Conservation (phyloP, 371 early-diverging fungal species). For the Mortierella sp. region DNA sequence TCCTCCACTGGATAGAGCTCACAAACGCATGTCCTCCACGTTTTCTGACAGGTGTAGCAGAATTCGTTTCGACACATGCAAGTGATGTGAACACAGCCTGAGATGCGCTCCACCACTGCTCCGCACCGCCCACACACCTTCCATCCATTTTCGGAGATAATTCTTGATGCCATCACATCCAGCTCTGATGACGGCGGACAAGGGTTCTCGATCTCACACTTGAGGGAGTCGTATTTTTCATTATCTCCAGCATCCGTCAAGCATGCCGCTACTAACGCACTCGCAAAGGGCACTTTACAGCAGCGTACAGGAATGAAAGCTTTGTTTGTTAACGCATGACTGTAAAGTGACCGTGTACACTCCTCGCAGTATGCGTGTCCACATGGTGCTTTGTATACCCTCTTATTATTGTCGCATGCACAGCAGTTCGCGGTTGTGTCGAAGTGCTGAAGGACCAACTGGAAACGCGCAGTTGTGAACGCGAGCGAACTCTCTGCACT, state of each 20-base stretch:
- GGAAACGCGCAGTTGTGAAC: slow-evolving; percentile 7
- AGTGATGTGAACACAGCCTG: slow-evolving; percentile 39
- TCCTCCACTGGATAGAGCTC: slow-evolving; percentile 36
- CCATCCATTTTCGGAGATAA: slow-evolving; percentile 32
- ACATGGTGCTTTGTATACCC: slow-evolving; percentile 22
- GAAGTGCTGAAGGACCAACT: slow-evolving; percentile 1
- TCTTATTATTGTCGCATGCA: slow-evolving; percentile 6
- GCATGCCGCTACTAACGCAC: slow-evolving; percentile 14
- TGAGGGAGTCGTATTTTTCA: slow-evolving; percentile 18
- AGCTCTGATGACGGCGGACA: slow-evolving; percentile 16
- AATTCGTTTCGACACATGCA: slow-evolving; percentile 35
- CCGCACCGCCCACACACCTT: slow-evolving; percentile 37
- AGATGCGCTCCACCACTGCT: slow-evolving; percentile 29
- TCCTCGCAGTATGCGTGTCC: slow-evolving; percentile 31
- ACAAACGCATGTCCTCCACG: slow-evolving; percentile 30
- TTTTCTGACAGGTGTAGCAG: slow-evolving; percentile 30
- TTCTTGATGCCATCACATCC: slow-evolving; percentile 16
- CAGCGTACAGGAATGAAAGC: slow-evolving; percentile 40
- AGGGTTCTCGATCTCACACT: slow-evolving; percentile 31
- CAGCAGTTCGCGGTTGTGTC: slow-evolving; percentile 23
- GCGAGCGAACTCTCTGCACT: slow-evolving; percentile 13
- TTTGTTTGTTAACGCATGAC: slow-evolving; percentile 25
- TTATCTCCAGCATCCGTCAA: not conserved
- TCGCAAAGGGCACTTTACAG: slow-evolving; percentile 13
- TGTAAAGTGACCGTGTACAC: slow-evolving; percentile 28